Evolutionary conservation across 108 stramenopile genomes (phyloP).

Genomic region (Seminavis robusta): DNA sequence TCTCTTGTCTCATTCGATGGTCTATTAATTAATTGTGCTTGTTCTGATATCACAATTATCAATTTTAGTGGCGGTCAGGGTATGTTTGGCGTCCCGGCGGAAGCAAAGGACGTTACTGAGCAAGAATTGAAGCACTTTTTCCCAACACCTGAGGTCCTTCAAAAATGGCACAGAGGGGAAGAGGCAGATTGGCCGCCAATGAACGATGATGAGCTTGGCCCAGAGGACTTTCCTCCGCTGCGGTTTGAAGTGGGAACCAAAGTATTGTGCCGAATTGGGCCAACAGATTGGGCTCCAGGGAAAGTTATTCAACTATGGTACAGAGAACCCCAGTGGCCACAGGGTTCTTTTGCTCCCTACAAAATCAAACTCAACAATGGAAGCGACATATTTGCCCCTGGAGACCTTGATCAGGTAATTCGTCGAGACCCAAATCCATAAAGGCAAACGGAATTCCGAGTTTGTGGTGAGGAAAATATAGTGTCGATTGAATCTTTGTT

Average conservation of each 20-base stretch:
- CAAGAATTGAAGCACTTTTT: slow-evolving; percentile 58
- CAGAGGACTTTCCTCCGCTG: slow-evolving; percentile 32
- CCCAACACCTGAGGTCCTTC: slow-evolving; percentile 62
- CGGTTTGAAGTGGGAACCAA: slow-evolving; percentile 73
- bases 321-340: slow-evolving; percentile 81
- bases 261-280: slow-evolving; percentile 86
- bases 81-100: slow-evolving; percentile 71
- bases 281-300: slow-evolving; percentile 87
- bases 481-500: too few relatives aligned
- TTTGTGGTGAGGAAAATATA: neutral
- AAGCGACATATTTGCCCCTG: slow-evolving; percentile 87
- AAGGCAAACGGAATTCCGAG: neutral
- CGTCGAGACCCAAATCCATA: slow-evolving; percentile 7
- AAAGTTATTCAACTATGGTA: slow-evolving; percentile 77
- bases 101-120: slow-evolving; percentile 68
- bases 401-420: slow-evolving; percentile 82
- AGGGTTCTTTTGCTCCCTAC: slow-evolving; percentile 86
- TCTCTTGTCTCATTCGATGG: neutral
- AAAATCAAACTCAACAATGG: slow-evolving; percentile 89
- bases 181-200: slow-evolving; percentile 79
- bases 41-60: neutral
- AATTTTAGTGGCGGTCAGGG: slow-evolving; percentile 65
- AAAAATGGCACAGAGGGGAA: slow-evolving; percentile 71
- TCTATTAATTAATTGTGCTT: neutral
- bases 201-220: slow-evolving; percentile 22